Evolutionary conservation across 202 grass and related monocot species (phyloP), one percentile per base, ranked within the genome.

Genomic region (Eragrostis tef): DNA sequence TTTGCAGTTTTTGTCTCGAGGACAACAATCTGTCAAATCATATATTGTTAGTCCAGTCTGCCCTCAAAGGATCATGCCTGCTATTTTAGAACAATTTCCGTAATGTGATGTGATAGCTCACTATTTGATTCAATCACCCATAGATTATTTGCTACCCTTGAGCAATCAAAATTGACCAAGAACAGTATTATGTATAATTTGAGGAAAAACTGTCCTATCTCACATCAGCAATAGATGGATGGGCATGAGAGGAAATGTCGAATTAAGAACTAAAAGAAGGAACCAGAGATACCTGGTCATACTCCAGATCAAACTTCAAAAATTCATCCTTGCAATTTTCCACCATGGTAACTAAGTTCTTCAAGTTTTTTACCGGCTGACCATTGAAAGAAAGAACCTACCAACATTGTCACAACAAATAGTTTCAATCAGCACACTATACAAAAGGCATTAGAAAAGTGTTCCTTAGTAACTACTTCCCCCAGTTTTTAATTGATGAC

Each of bases 301-400:
- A 98, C 64, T 98, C 95, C 77, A 98, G 81, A 86, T 98, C 90
- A 87, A 98, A 95, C 78, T 93, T 92, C 82, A 98, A 87, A 64
- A 95, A 98, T 78, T 90, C 90, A 52, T 98, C 96, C 53, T 91
- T 83, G 77, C 92, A 98, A 22, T 85, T 93, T 74, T 98, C 92
- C 61, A 93, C 96, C 87, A 94, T 91, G 49, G 71, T 61, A 9
- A 70, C 96, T 27, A 98, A 87, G 78, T 87, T 89, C 80, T 90
- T 98, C 63, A 95, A 82, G 80, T 98, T 98, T 86, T 98, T 98
- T 66, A 98, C 92, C 47, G 87, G 90, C 62, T 91, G 86, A 46
- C 88, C 90, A 64, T 98, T 94, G 74, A 98, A 89, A 85, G 85
- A 84, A 73, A 98, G 78, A 34, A 97, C 92, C 90, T 97, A 56